phyloP scores from a whole-genome alignment of 2,329 filamentous ascomycete genomes.

The Penicillium rolfsii region DNA sequence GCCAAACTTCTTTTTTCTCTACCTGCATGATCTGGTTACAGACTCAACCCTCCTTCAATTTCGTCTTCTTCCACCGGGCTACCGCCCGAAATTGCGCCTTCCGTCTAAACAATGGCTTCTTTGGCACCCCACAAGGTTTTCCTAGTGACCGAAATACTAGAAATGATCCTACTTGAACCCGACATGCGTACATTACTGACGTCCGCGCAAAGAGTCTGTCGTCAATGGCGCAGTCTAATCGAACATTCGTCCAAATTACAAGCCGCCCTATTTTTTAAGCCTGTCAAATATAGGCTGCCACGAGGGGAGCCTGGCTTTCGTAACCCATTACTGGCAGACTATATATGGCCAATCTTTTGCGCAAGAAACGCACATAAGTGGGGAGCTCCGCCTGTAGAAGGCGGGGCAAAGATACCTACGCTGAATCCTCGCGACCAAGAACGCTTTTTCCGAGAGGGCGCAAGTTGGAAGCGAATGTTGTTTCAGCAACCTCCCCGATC shows the following conservation, averaged over 20 bases:
- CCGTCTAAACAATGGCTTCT: not conserved
- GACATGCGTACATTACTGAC: not conserved
- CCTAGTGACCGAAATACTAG: conserved; percentile 3
- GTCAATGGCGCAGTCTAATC: not conserved
- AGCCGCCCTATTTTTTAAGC: conserved; percentile 3
- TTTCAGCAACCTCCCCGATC: conserved; percentile 13
- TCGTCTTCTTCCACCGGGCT: too few species aligned
- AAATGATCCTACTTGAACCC: not conserved
- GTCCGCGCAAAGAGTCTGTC: conserved; percentile 2
- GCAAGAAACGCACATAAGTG: not conserved
- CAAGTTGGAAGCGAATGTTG: conserved; percentile 12
- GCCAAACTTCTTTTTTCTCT: too few species aligned
- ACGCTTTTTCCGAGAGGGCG: conserved; percentile 8
- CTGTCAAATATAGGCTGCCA: not conserved
- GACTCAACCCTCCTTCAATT: too few species aligned
- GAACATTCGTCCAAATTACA: not conserved
- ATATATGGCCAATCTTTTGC: conserved; percentile 3
- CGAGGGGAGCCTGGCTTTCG: not conserved
- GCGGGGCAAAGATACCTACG: not conserved
- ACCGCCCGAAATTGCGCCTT: too few species aligned
- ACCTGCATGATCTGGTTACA: too few species aligned
- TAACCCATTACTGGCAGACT: not conserved
- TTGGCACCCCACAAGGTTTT: not conserved
- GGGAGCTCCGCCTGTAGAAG: not conserved
- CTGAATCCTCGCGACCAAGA: not conserved